Evolutionary conservation across 345 rosid genomes (phyloP).

Genomic region (Salix arbutifolia): DNA sequence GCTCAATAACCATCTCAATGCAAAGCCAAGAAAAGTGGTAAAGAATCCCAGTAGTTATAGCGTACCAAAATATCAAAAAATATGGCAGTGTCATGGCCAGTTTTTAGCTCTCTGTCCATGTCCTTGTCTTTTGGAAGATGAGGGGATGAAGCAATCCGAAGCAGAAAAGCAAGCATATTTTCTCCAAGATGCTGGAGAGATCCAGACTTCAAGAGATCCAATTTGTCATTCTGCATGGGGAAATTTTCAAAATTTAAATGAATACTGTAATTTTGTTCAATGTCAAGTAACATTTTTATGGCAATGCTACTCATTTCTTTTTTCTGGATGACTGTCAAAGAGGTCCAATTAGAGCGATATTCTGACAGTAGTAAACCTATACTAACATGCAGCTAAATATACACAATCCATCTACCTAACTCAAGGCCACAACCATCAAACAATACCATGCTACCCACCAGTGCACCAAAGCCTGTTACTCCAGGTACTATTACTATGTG

Average conservation of each 20-base stretch:
- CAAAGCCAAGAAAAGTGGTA: constrained; percentile 9
- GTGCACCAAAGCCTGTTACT: background rate
- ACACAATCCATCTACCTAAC: background rate
- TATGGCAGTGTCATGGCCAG: constrained; percentile 41
- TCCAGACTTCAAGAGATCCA: constrained; percentile 81
- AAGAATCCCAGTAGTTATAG: constrained; percentile 14
- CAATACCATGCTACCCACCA: background rate
- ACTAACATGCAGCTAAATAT: background rate
- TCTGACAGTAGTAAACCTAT: background rate
- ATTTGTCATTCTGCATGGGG: constrained; percentile 76
- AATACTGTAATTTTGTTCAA: background rate
- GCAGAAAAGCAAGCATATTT: constrained; percentile 88
- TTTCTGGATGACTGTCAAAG: background rate
- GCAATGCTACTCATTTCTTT: background rate
- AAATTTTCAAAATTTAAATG: constrained; percentile 2
- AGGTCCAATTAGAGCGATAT: background rate
- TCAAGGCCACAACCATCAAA: background rate
- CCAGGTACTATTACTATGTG: background rate
- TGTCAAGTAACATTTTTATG: background rate
- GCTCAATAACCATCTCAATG: background rate
- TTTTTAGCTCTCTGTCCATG: constrained; percentile 32
- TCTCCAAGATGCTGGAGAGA: constrained; percentile 98
- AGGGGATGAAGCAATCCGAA: constrained; percentile 58
- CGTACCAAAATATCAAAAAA: constrained; percentile 85
- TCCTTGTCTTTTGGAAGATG: constrained; percentile 42